Evolutionary conservation across 1,284 basidiomycete genomes (phyloP), one percentile per base, ranked within the genome.

Genomic region (Cutaneotrichosporon dermatis): DNA sequence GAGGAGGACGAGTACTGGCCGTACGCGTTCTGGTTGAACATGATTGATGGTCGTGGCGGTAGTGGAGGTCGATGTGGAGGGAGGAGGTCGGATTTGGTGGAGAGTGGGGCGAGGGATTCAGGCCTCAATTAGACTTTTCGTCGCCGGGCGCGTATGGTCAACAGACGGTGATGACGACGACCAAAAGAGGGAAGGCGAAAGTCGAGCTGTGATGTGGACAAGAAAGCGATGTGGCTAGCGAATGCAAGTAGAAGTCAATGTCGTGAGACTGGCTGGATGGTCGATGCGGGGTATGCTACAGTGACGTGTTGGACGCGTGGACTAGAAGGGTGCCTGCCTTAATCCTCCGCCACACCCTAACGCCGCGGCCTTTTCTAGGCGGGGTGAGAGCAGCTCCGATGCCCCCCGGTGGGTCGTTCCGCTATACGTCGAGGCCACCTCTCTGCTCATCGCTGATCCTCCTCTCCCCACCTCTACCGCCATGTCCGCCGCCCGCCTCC

Each of bases 401-500:
- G 25, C 25, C 25, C 25, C 25, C 25, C 25, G 25, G 25, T 25
- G 25, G 25, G 25, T 25, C 25, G 39, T 40, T 40, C 39, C 39
- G 9, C 39, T 40, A 40, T 40, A 40, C 39, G 39, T 40, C 34
- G 34, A 49, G 46, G n/a, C 34, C 34, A 36, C 46, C 39, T 40
- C 39, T 46, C 44, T 25, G 50, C 50, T 54, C 57, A 59, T 59
- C 54, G 41, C 44, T 50, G 39, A 50, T 40, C 16, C 48, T 52
- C 49, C 59, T 58, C 49, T 54, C 64, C 43, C 55, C 58, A 44
- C 62, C 55, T 39, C 52, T 37, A 48, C 55, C 64, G 57, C 59
- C 60, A 75, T 73, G 72, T 69, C 70, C 57, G 67, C 73, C 55
- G 64, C 73, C 58, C 66, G 73, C 42, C 65, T 75, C 60, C 66